Conservation (phyloP, 179 eudicot genomes). For the Silene noctiflora region DNA sequence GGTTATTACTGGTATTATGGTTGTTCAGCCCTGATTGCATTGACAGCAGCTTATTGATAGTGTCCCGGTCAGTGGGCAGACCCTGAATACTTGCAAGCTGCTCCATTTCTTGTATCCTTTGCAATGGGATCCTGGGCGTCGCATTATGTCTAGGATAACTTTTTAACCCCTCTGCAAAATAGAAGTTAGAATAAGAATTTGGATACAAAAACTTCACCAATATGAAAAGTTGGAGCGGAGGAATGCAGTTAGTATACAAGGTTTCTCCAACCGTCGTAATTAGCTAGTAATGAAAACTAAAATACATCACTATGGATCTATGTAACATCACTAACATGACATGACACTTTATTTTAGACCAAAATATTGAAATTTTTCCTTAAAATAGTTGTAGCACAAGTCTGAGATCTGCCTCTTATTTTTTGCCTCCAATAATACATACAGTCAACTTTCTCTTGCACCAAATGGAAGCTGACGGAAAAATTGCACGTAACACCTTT, state of each 20-base stretch:
- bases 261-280: no score
- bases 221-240: background rate
- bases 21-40: slow-evolving; percentile 52
- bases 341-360: background rate
- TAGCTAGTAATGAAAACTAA: no score
- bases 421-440: no score
- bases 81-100: slow-evolving; percentile 59
- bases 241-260: no score
- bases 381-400: no score
- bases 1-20: slow-evolving; percentile 37
- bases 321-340: no score
- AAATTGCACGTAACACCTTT: no score
- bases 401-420: no score
- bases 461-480: no score
- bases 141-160: slow-evolving; percentile 60
- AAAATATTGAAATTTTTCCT: no score
- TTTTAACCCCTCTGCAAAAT: slow-evolving; percentile 78
- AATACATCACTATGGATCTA: no score
- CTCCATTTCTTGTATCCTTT: slow-evolving; percentile 69
- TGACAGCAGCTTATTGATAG: slow-evolving; percentile 57
- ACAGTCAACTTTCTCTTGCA: no score
- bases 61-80: slow-evolving; percentile 56
- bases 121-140: slow-evolving; percentile 50
- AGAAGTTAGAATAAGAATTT: slow-evolving; percentile 3
- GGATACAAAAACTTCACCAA: background rate